phyloP scores from a whole-genome alignment of 1,284 basidiomycete genomes.

The Cryptococcus sp. region DNA sequence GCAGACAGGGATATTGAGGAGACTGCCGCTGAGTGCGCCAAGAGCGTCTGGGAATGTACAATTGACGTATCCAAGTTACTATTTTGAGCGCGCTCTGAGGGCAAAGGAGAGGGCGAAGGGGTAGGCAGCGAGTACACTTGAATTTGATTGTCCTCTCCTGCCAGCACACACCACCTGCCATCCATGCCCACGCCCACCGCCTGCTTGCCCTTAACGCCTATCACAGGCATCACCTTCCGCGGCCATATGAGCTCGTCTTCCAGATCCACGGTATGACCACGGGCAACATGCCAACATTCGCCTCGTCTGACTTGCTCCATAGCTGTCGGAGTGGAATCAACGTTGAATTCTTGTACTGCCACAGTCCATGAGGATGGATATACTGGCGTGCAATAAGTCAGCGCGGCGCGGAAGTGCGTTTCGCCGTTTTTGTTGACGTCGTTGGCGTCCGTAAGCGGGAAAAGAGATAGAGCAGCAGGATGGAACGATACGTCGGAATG shows the following conservation, averaged over 20 bases:
- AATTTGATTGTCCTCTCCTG: conserved; percentile 49
- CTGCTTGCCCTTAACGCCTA: conserved; percentile 38
- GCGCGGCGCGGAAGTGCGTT: conserved; percentile 32
- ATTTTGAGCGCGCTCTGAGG: neutral
- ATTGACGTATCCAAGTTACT: conserved; percentile 19
- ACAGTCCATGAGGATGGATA: conserved; percentile 53
- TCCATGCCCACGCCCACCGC: conserved; percentile 47
- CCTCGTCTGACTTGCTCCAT: conserved; percentile 26
- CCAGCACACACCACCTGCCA: conserved; percentile 50
- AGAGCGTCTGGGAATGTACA: conserved; percentile 44
- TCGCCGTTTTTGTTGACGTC: neutral
- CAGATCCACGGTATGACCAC: conserved; percentile 10
- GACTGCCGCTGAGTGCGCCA: conserved; percentile 45
- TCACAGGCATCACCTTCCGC: conserved; percentile 31
- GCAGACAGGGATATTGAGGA: conserved; percentile 40
- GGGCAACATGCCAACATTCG: conserved; percentile 40
- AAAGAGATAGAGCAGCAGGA: conserved; percentile 46
- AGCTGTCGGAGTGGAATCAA: conserved; percentile 14
- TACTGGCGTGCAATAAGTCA: conserved; percentile 50
- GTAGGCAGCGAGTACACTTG: conserved; percentile 49
- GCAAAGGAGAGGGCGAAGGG: conserved; percentile 17
- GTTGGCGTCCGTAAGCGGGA: conserved; percentile 19
- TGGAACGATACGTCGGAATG: conserved; percentile 51
- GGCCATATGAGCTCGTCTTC: conserved; percentile 38
- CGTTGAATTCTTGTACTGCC: conserved; percentile 47